Evolutionary conservation across 2,329 filamentous ascomycete species (phyloP).

Genomic region (Trichoderma cornu-damae): DNA sequence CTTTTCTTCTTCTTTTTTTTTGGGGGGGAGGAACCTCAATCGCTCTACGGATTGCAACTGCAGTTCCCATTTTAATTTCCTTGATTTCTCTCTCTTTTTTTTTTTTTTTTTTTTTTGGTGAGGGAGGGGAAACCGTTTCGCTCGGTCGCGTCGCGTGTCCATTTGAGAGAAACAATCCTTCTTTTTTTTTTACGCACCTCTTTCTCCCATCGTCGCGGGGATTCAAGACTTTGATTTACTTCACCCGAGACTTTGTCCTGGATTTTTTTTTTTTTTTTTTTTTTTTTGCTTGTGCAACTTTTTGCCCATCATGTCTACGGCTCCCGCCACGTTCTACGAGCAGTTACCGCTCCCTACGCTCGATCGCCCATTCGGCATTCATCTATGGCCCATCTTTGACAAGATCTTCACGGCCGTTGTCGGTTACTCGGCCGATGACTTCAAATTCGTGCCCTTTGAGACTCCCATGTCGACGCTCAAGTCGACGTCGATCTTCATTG

Average conservation of each 20-base stretch:
- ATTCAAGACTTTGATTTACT: background rate
- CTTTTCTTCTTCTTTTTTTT: no score
- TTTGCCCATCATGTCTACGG: slow-evolving; percentile 33
- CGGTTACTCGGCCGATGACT: slow-evolving; percentile 81
- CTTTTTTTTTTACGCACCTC: background rate
- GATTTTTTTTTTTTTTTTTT: no score
- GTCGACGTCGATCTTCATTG: slow-evolving; percentile 72
- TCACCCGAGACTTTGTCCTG: slow-evolving; percentile 1
- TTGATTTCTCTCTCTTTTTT: no score
- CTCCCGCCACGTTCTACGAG: slow-evolving; percentile 42
- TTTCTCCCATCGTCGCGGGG: background rate
- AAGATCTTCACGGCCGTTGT: slow-evolving; percentile 70
- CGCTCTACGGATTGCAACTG: slow-evolving; percentile 6
- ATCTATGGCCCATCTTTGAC: slow-evolving; percentile 92
- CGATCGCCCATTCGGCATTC: slow-evolving; percentile 85
- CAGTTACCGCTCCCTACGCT: slow-evolving; percentile 68
- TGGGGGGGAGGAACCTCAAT: no score
- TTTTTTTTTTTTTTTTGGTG: slow-evolving; percentile 17
- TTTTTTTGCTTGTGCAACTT: background rate
- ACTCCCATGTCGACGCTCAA: slow-evolving; percentile 89
- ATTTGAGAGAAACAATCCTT: background rate
- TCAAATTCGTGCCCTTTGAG: slow-evolving; percentile 72
- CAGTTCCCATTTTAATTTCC: no score
- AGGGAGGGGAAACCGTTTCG: background rate
- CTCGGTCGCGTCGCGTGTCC: slow-evolving; percentile 17